Evolutionary conservation across 257 asterid genomes (phyloP).

Genomic region (Petrea volubilis): DNA sequence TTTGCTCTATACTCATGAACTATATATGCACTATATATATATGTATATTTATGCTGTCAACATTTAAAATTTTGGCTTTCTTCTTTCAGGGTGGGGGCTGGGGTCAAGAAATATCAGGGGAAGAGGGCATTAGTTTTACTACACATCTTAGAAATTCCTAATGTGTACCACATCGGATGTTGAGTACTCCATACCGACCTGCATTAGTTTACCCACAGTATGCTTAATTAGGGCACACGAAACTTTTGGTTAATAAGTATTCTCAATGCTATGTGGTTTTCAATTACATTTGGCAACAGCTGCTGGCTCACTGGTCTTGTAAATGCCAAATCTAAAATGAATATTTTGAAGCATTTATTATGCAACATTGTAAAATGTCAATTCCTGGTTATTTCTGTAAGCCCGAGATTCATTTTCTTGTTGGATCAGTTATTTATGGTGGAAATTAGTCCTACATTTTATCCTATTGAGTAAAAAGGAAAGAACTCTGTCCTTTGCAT

Average conservation of each 20-base stretch:
- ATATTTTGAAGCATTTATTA: neutral
- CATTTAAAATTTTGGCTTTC: neutral
- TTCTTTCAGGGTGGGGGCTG: neutral
- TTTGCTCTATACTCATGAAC: neutral
- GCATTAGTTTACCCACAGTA: neutral
- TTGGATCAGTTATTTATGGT: neutral
- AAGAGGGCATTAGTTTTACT: neutral
- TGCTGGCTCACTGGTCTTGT: slow-evolving; percentile 18
- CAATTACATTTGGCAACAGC: neutral
- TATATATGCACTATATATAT: neutral
- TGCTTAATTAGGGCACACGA: neutral
- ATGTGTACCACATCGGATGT: neutral
- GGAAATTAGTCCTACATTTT: neutral
- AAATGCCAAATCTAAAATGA: neutral
- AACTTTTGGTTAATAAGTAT: neutral
- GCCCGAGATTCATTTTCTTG: neutral
- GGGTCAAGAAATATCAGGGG: neutral
- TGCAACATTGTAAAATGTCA: neutral
- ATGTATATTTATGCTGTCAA: neutral
- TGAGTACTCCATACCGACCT: neutral
- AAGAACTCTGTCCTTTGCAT: neutral
- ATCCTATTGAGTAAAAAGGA: neutral
- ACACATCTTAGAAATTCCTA: neutral
- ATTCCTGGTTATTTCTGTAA: slow-evolving; percentile 6
- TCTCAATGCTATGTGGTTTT: neutral